phyloP scores from a whole-genome alignment of 805 yeast genomes.

The Zygosaccharomyces lentus region DNA sequence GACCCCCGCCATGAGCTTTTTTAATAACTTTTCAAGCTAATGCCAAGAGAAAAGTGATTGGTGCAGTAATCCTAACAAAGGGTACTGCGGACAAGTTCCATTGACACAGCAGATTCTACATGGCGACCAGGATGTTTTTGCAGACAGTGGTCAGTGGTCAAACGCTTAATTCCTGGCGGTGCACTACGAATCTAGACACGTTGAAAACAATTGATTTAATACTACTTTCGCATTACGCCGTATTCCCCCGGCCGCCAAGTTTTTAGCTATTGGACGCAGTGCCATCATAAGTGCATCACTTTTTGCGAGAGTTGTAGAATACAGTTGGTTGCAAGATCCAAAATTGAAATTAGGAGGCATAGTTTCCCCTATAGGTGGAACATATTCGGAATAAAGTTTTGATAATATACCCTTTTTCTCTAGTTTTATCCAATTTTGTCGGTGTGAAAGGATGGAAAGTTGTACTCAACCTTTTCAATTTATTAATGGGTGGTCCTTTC shows the following conservation, averaged over 20 bases:
- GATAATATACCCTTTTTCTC: slow-evolving; percentile 57
- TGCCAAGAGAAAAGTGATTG: neutral
- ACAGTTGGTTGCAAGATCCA: slow-evolving; percentile 19
- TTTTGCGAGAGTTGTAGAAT: slow-evolving; percentile 39
- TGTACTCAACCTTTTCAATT: slow-evolving; percentile 44
- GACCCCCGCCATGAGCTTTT: slow-evolving; percentile 52
- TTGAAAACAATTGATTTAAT: slow-evolving; percentile 24
- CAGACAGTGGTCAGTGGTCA: neutral
- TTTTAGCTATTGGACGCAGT: slow-evolving; percentile 40
- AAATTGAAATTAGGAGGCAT: slow-evolving; percentile 39
- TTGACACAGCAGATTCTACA: too few relatives aligned
- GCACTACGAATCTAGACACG: slow-evolving; percentile 16
- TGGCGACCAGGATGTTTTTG: too few relatives aligned
- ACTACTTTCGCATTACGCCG: slow-evolving; percentile 17
- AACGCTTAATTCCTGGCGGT: slow-evolving; percentile 2
- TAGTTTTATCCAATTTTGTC: slow-evolving; percentile 59
- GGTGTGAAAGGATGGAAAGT: slow-evolving; percentile 50
- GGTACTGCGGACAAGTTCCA: too few relatives aligned
- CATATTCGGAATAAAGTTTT: slow-evolving; percentile 56
- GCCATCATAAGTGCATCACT: slow-evolving; percentile 41
- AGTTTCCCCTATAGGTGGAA: slow-evolving; percentile 53
- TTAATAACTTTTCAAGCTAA: slow-evolving; percentile 1
- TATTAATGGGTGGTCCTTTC: slow-evolving; percentile 58
- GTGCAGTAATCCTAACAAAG: neutral
- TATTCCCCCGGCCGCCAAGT: slow-evolving; percentile 47